Base-by-base conservation (phyloP, 1,284 basidiomycete species). In the Ganoderma meredithae region DNA sequence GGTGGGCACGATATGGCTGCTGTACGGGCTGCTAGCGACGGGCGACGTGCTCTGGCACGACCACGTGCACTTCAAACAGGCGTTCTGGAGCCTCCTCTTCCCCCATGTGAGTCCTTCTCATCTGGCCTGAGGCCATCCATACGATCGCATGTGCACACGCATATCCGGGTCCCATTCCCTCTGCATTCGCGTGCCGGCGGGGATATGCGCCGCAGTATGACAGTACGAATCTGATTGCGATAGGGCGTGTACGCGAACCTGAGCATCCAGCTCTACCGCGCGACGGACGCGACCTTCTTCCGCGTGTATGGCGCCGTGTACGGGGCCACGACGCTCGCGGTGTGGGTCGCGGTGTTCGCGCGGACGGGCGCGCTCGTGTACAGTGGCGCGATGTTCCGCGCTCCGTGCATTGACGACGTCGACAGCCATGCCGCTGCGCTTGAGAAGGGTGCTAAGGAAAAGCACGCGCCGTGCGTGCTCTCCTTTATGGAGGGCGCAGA, bases 1-100 rank as follows among this genome's bases (percentile, higher is more conserved):
- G 1, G 76, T 85, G 69, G 84, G 82, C 2, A 79, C 83, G 59
- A 81, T 81, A 72, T 86, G 85, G 85, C 71, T 84, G 44, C 63
- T 78, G 31, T 79, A 81, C 47, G 84, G 81, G 10, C 31, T 82
- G 8, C 68, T 81, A 44, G 79, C 81, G 5, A 71, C 83, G 31
- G 68, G 69, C 62, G 73, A 79, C 59, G 78, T 81, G n/a, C n/a
- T 79, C 22, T 71, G 74, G n/a, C 66, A 74, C 15, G 63, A 55
- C 4, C 76, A 64, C 17, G 68, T 84, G 36, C 77, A 77, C 2
- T 86, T 86, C 70, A 79, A 78, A 43, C 66, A 86, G 43, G 75
- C 81, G 0, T 84, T 81, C 70, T 87, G 85, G 85, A 85, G 84
- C 6, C 76, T 86, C 56, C 77, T 86, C 68, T 86, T 86, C 78